Evolutionary conservation across 2,329 filamentous ascomycete species (phyloP), one percentile per base, ranked within the genome.

Genomic region (Fusarium sp.): DNA sequence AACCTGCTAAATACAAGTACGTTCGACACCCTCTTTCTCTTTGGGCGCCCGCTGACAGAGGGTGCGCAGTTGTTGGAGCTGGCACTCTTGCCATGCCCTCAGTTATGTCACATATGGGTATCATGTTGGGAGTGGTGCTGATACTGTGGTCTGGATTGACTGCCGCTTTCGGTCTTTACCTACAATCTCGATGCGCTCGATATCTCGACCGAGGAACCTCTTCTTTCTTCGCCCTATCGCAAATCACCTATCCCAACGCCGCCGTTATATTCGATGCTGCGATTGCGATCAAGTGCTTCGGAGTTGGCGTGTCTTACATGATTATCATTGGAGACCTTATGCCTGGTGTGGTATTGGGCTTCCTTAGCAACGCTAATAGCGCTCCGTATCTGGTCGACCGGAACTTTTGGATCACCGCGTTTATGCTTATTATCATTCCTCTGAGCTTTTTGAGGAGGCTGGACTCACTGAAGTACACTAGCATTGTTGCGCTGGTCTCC

Each of bases 251-350:
- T 79, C 96, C 96, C 3, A 98, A 98, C 81, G 95, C 96, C 6
- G 94, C 96, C 14, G 94, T 99, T 52, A 88, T 98, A 51, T 99
- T 99, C 82, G 96, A 99, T 83, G 92, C 92, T 12, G 96, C 96
- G 11, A 99, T 99, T 80, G 95, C 96, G 18, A 91, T 99, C 80
- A 99, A 99, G 82, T 99, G 96, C 83, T 99, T 99, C 81, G 96
- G 96, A 42, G 96, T 99, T 15, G 96, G 94, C 28, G 94, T 98
- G 68, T 98, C 95, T 78, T 99, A 99, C 84, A 90, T 99, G 78
- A 99, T 99, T 80, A 98, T 99, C 79, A 98, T 99, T 77, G 96
- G 96, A 57, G 96, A 99, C 81, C 86, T 99, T 72, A 99, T 99
- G 96, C 96, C 96, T 2, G 96, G 95, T 44, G 96, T 99, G 15